Conservation (phyloP, 805 yeast species). For the Sugiyamaella valdiviana region DNA sequence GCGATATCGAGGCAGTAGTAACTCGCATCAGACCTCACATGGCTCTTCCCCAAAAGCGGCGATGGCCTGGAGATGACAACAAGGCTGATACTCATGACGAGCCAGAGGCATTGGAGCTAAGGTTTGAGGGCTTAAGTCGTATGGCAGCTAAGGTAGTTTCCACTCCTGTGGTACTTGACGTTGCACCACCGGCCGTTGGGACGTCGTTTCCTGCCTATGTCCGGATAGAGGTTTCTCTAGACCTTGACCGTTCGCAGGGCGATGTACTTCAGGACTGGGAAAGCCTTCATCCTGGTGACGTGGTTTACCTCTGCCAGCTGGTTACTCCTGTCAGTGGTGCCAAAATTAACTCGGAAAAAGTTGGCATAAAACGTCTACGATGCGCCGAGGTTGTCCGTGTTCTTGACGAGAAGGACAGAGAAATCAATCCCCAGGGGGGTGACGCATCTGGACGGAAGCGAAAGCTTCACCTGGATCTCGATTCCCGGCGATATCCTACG, state of each 20-base stretch:
- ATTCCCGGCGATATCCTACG: conserved; percentile 16
- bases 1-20: neutral
- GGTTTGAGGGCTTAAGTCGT: conserved; percentile 21
- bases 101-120: neutral
- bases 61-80: too few species aligned
- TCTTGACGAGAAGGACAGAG: conserved; percentile 19
- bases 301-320: conserved; percentile 23
- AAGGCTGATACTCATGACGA: too few species aligned
- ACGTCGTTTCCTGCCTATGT: conserved; percentile 22
- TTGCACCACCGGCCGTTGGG: conserved; percentile 25
- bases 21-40: neutral
- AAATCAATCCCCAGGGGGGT: conserved; percentile 6
- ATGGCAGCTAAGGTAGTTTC: conserved; percentile 19
- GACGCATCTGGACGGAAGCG: conserved; percentile 9
- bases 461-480: conserved; percentile 24
- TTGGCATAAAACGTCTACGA: conserved; percentile 23
- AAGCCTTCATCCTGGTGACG: conserved; percentile 21
- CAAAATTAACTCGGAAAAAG: conserved; percentile 11
- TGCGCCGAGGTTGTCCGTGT: conserved; percentile 26
- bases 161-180: conserved; percentile 18
- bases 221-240: conserved; percentile 23
- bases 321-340: conserved; percentile 16
- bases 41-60: neutral
- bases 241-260: conserved; percentile 13
- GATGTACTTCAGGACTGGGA: conserved; percentile 27